Percentiles rank a stretch among this genome's conserved stretches.
Evolutionary conservation across 202 grass and related monocot genomes (phyloP).

Genomic region (Saccharum hybrid): DNA sequence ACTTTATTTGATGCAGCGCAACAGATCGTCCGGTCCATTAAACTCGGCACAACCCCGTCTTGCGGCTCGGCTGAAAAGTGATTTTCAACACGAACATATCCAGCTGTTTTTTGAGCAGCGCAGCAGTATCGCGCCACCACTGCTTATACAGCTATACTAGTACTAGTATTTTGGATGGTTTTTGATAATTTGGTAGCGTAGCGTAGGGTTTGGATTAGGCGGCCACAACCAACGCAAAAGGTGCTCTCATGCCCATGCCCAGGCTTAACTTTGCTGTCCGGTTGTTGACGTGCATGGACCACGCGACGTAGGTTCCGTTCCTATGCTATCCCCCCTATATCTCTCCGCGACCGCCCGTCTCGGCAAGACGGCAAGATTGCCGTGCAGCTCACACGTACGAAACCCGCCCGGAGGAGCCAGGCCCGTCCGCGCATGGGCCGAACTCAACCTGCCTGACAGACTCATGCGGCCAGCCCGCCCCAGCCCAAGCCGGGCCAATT

Average conservation of each 20-base stretch:
- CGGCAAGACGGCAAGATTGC: slow-evolving; percentile 15
- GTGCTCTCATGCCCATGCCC: background rate
- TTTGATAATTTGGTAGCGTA: background rate
- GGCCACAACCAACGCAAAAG: background rate
- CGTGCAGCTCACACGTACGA: slow-evolving; percentile 4
- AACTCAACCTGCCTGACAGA: background rate
- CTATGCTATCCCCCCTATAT: background rate
- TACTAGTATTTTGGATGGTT: background rate
- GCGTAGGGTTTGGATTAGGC: background rate
- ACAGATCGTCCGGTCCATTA: slow-evolving; percentile 45
- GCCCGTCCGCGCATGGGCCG: background rate
- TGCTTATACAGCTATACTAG: background rate
- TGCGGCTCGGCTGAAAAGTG: background rate
- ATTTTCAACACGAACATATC: background rate
- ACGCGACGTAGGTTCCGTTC: slow-evolving; percentile 12
- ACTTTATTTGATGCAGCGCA: slow-evolving; percentile 25
- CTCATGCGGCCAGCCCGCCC: too few relatives aligned
- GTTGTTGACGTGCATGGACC: slow-evolving; percentile 42
- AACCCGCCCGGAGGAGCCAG: background rate
- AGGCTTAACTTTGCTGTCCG: slow-evolving; percentile 21
- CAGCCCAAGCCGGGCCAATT: too few relatives aligned
- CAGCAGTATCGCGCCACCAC: background rate
- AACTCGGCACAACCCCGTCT: background rate
- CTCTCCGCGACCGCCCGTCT: background rate
- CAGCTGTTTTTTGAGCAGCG: background rate